A percentile compares a stretch with the other conserved stretches of the same genome.
Conservation (phyloP, 2,329 filamentous ascomycete genomes). For the Alternaria arborescens region DNA sequence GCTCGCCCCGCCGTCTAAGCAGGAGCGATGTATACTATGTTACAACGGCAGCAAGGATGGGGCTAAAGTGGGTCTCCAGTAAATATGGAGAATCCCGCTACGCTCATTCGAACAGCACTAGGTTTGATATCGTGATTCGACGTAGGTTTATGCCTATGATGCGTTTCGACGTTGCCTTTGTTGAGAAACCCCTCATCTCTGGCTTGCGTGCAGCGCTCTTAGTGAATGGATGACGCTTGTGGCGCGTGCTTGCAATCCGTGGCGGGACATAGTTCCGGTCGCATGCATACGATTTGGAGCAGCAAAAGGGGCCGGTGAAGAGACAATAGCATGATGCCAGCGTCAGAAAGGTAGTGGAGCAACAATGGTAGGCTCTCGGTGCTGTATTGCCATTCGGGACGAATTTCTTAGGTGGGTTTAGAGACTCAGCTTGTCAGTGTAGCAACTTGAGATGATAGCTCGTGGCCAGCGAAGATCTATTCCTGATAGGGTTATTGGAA, state of each 20-base stretch:
- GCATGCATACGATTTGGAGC: not conserved
- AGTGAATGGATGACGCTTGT: not conserved
- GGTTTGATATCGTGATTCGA: not conserved
- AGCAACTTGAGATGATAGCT: not conserved
- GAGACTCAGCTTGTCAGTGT: not conserved
- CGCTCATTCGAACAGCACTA: not conserved
- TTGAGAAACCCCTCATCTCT: not conserved
- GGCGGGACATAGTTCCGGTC: not conserved
- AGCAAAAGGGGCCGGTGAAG: conserved; percentile 1
- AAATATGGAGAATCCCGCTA: not conserved
- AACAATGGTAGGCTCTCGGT: not conserved
- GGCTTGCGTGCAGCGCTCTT: not conserved
- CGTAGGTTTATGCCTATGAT: not conserved
- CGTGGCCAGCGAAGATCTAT: conserved; percentile 5
- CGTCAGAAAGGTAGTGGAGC: not conserved
- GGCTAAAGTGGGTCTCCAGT: conserved; percentile 4
- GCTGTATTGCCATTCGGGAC: not conserved
- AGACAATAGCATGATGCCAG: not conserved
- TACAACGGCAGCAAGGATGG: conserved; percentile 5
- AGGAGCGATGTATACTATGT: conserved; percentile 1
- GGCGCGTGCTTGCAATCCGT: not conserved
- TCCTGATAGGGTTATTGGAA: not conserved
- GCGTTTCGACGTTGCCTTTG: not conserved
- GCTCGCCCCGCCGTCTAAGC: not conserved
- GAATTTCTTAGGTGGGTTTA: not conserved